These are phyloP conservation scores for Boletus patriciae DNA, from an alignment of 768 basidiomycete genomes.

Conservation along the genomic window DNA sequence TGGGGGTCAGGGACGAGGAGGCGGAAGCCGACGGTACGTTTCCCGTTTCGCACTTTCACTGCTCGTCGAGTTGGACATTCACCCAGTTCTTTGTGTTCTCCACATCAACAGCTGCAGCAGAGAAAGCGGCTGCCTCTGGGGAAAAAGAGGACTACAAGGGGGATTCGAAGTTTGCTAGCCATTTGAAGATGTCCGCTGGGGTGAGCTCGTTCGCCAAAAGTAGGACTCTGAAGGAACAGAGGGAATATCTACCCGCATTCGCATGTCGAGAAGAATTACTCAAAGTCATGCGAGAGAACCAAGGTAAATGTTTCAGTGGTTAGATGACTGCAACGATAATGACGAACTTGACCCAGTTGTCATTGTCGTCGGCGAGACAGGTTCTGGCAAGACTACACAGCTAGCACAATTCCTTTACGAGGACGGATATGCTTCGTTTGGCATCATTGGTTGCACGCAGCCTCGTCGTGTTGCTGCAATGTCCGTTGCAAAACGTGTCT, in stretches of 20 bases:
- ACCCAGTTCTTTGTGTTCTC: conserved; percentile 54
- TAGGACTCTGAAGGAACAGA: conserved; percentile 88
- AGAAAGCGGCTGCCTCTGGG: conserved; percentile 47
- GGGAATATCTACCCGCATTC: conserved; percentile 97
- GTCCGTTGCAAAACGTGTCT: conserved; percentile 99
- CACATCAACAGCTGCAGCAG: conserved; percentile 48
- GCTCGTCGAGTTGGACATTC: conserved; percentile 72
- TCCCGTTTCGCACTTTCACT: conserved; percentile 13
- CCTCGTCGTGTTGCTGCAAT: conserved; percentile 98
- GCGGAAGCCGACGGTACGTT: conserved; percentile 87
- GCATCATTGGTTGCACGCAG: conserved; percentile 95
- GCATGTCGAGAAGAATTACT: conserved; percentile 94
- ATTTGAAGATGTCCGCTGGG: conserved; percentile 78
- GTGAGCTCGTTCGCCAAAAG: conserved; percentile 79
- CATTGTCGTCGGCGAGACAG: conserved; percentile 99
- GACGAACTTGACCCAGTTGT: conserved; percentile 53
- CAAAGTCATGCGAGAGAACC: conserved; percentile 87
- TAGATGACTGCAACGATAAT: not conserved
- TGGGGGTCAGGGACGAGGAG: conserved; percentile 95
- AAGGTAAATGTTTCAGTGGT: conserved; percentile 55
- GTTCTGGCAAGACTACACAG: conserved; percentile 98
- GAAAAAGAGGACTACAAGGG: conserved; percentile 78
- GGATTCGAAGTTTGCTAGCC: conserved; percentile 96
- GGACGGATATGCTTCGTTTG: conserved; percentile 89
- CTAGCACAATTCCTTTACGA: conserved; percentile 94